Evolutionary conservation across 768 basidiomycete species (phyloP), one percentile per base, ranked within the genome.

Genomic region (Mycena indigotica): DNA sequence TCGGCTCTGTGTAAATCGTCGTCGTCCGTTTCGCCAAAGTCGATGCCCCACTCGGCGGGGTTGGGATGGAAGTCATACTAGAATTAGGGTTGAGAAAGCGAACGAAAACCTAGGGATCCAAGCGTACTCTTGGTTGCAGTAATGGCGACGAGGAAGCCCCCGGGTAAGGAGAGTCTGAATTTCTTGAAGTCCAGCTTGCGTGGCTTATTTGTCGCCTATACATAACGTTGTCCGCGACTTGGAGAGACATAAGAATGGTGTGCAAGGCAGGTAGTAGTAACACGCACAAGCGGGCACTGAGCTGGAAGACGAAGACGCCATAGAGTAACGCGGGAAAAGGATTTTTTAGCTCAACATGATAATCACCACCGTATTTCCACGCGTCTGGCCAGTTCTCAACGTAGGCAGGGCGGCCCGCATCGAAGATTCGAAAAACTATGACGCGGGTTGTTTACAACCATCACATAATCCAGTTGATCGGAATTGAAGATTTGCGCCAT

Each of bases 41-140:
- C 72, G n/a, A 78, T 75, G 10, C 82, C 80, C 86, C 86, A 87
- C 41, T 77, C 72, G 23, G 74, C 73, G 1, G 85, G 85, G 64
- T 87, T 83, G 10, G 79, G 73, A 0, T 80, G 73, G 40, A 86
- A 73, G 2, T 80, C 74, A 64, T 80, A 85, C 86, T 77, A 44
- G n/a, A 38, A 38, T 38, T 0, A 28, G 41, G 21, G 45, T n/a
- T 21, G 48, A 25, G 52, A 55, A 44, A 26, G 48, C 50, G 28
- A 15, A 28, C 23, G 25, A 3, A 23, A 57, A 56, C 13, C 50
- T 15, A 3, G 53, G n/a, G 70, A 71, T n/a, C n/a, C n/a, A 62
- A 66, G 67, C 52, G 64, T 60, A 57, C 60, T 56, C 59, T 60
- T 46, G 60, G 55, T 49, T 64, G 63, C 23, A 61, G 23, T 17